Base-by-base conservation (phyloP, 1,284 basidiomycete species). In the Apiotrichum siamense region DNA sequence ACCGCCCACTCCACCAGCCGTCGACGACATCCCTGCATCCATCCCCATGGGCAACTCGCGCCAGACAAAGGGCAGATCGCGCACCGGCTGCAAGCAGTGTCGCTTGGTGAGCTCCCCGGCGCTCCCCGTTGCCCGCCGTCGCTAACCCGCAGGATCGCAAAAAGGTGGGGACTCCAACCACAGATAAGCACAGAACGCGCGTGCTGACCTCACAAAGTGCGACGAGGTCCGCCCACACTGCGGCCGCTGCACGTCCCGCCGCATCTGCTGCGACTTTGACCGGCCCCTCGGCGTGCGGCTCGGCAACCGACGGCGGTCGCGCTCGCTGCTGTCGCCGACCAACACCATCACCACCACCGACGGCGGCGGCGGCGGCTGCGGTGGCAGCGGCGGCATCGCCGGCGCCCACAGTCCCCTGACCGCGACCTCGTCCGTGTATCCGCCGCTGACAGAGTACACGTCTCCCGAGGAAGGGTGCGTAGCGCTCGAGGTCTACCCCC, bases 11-110 rank as follows among this genome's bases (percentile, higher is more conserved):
- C 9, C 13, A 6, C 11, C 23, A 11, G 10, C 38, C 17, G 7
- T 39, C 13, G 11, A 21, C 23, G 17, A 21, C 21, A 15, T 25
- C 23, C 24, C 17, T 26, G 11, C 38, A 10, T 21, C 23, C 25
- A n/a, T n/a, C 20, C 12, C 21, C 17, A 54, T 54, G 52, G 53
- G 53, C 4, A 33, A 24, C 23, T 50, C 49, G 44, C 53, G 53
- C 20, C 44, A 47, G 41, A 54, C 53, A 2, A 50, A 50, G 17
- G 53, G 53, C 27, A 44, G 53, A 17, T 54, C 53, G 1, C 40
- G 53, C 11, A 47, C 36, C 13, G 53, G 53, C 17, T 54, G 53
- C 45, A 50, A 43, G 25, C 53, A 54, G 41, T 54, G 53, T 20
- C 48, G 53, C 25, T 29, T 37, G 20, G 53, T 54, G 25, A 40